Conservation (phyloP, 2,329 filamentous ascomycete species). For the Aspergillus sp. region DNA sequence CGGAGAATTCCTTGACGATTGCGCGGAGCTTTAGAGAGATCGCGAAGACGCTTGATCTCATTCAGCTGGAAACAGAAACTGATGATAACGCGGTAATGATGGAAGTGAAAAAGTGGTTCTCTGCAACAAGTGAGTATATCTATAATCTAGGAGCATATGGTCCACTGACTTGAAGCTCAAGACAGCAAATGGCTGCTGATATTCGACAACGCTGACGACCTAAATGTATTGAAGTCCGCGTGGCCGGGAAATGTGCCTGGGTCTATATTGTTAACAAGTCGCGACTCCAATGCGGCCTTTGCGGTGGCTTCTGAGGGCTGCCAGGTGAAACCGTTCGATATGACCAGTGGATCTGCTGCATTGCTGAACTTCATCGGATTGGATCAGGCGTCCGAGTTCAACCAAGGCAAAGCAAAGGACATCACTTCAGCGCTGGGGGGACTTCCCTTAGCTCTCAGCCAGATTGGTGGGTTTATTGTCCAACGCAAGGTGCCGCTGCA, state of each 20-base stretch:
- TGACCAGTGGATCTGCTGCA: not conserved
- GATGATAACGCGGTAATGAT: constrained; percentile 2
- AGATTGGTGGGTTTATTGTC: constrained; percentile 6
- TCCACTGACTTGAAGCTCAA: too few relatives aligned
- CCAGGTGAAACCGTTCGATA: constrained; percentile 2
- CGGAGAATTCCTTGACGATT: constrained; percentile 1
- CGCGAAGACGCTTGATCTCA: not conserved
- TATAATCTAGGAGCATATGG: too few relatives aligned
- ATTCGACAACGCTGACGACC: constrained; percentile 3
- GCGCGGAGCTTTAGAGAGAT: constrained; percentile 2
- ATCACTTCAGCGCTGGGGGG: constrained; percentile 3
- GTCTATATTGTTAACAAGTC: constrained; percentile 2
- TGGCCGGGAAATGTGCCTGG: constrained; percentile 1
- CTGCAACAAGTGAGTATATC: constrained; percentile 1
- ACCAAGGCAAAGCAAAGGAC: constrained; percentile 1
- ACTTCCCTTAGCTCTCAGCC: constrained; percentile 4
- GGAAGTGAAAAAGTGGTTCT: constrained; percentile 2
- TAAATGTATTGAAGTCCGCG: not conserved
- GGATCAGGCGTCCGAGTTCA: not conserved
- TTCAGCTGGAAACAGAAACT: not conserved
- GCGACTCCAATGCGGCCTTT: constrained; percentile 2
- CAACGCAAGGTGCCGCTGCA: constrained; percentile 2
- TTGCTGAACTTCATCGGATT: constrained; percentile 2
- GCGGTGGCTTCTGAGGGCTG: not conserved
- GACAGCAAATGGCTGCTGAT: constrained; percentile 2